Percentiles rank a stretch among this genome's conserved stretches.
Conservation (phyloP, 768 basidiomycete genomes). For the Suillus sp. region DNA sequence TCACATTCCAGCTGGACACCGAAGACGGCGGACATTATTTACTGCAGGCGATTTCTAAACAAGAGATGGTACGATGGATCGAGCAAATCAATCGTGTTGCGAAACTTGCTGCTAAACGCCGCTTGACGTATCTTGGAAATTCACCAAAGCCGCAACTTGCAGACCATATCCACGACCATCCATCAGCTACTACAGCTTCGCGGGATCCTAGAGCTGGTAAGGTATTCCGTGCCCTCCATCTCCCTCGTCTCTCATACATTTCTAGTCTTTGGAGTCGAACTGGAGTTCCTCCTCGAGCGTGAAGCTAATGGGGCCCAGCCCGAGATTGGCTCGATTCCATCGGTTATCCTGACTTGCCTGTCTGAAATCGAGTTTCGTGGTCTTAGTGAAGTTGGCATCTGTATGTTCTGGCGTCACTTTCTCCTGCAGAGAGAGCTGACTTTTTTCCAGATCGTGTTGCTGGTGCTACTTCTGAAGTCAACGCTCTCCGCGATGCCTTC, state of each 20-base stretch:
- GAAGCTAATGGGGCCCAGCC: slow-evolving; percentile 56
- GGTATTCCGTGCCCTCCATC: slow-evolving; percentile 25
- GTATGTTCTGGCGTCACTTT: slow-evolving; percentile 44
- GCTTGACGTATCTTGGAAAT: slow-evolving; percentile 78
- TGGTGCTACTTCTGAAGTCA: slow-evolving; percentile 72
- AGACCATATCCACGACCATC: slow-evolving; percentile 70
- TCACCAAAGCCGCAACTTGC: slow-evolving; percentile 72
- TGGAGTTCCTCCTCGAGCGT: slow-evolving; percentile 66
- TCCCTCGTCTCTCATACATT: slow-evolving; percentile 15
- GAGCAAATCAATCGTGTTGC: slow-evolving; percentile 72
- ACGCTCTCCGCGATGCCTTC: slow-evolving; percentile 69
- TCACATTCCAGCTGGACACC: slow-evolving; percentile 79
- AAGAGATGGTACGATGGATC: slow-evolving; percentile 79
- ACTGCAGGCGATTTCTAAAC: slow-evolving; percentile 68
- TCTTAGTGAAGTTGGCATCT: slow-evolving; percentile 80
- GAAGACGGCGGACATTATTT: slow-evolving; percentile 87
- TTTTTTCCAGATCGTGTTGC: slow-evolving; percentile 71
- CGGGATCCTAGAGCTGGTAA: slow-evolving; percentile 77
- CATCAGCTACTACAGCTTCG: slow-evolving; percentile 48
- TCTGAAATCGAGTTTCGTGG: slow-evolving; percentile 74
- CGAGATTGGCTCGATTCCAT: slow-evolving; percentile 61
- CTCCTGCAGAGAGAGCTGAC: slow-evolving; percentile 4
- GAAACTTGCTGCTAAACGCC: slow-evolving; percentile 72
- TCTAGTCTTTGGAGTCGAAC: slow-evolving; percentile 75
- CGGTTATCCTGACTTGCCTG: slow-evolving; percentile 65